A percentile compares a stretch with the other conserved stretches of the same genome.
Evolutionary conservation across 2,329 filamentous ascomycete genomes (phyloP).

Genomic region (Sclerotinia nivalis): DNA sequence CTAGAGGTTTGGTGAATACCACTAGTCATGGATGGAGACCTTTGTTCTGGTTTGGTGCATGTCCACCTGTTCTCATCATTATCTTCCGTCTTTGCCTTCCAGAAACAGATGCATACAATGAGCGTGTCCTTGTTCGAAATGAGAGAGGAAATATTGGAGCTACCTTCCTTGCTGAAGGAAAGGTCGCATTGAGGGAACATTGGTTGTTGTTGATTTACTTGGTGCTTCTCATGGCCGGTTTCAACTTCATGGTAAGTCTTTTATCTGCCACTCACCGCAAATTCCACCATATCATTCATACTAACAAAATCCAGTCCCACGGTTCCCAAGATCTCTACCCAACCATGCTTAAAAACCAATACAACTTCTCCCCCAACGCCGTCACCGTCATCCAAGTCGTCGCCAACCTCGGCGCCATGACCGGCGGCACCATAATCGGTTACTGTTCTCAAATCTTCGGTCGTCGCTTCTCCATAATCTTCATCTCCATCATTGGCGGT

Average conservation of each 20-base stretch:
- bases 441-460: conserved; percentile 70
- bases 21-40: conserved; percentile 80
- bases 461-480: conserved; percentile 67
- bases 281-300: not conserved
- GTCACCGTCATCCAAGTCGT: conserved; percentile 72
- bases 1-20: conserved; percentile 69
- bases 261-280: conserved; percentile 39
- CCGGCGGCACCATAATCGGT: conserved; percentile 66
- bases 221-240: conserved; percentile 83
- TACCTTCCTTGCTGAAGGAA: conserved; percentile 74
- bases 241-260: conserved; percentile 86
- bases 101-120: conserved; percentile 73
- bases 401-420: conserved; percentile 69
- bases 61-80: conserved; percentile 79
- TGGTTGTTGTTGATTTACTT: conserved; percentile 81
- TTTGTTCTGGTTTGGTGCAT: conserved; percentile 85
- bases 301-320: conserved; percentile 38
- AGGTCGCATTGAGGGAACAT: conserved; percentile 74
- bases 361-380: conserved; percentile 43
- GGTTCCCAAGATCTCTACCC: conserved; percentile 56
- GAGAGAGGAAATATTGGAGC: conserved; percentile 60
- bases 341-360: conserved; percentile 60
- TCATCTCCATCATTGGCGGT: conserved; percentile 65
- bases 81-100: conserved; percentile 73
- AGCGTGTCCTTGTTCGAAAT: conserved; percentile 64